Percentiles rank a stretch among this genome's conserved stretches.
Evolutionary conservation across 208 protist species (phyloP).

Genomic region (Crithidia thermophila): DNA sequence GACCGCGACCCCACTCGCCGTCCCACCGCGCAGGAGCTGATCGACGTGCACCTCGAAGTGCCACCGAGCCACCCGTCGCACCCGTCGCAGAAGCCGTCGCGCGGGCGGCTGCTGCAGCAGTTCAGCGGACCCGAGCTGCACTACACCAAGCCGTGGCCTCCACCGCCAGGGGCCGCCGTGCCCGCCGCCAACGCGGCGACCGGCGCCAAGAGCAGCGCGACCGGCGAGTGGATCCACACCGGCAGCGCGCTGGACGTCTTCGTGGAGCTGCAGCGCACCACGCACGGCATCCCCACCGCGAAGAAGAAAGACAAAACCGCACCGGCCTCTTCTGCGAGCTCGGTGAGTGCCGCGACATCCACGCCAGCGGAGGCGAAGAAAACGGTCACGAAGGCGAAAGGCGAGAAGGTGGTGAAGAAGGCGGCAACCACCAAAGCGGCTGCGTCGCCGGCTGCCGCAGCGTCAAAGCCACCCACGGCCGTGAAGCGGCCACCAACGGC

Average conservation of each 20-base stretch:
- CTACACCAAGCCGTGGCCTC: conserved; percentile 53
- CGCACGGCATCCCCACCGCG: conserved; percentile 17
- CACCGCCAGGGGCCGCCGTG: conserved; percentile 11
- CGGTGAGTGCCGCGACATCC: no score
- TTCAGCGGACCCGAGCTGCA: conserved; percentile 67
- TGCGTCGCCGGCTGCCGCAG: background rate
- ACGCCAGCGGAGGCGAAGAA: background rate
- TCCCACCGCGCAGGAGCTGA: conserved; percentile 81
- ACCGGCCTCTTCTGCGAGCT: background rate
- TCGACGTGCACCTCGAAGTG: conserved; percentile 79
- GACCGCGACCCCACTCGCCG: conserved; percentile 67
- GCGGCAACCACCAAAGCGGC: background rate
- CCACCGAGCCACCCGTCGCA: conserved; percentile 81
- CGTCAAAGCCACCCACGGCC: background rate
- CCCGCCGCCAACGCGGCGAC: background rate
- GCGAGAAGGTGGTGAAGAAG: conserved; percentile 16
- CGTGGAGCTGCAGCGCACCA: conserved; percentile 33
- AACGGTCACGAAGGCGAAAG: conserved; percentile 5
- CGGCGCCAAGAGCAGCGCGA: conserved; percentile 12
- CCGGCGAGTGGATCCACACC: conserved; percentile 37
- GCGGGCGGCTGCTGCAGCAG: conserved; percentile 72
- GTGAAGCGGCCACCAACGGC: background rate
- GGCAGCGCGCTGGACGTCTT: conserved; percentile 33
- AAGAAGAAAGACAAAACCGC: background rate
- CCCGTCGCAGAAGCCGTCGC: conserved; percentile 73